Evolutionary conservation across 345 rosid genomes (phyloP).

Genomic region (Dovyalis caffra): DNA sequence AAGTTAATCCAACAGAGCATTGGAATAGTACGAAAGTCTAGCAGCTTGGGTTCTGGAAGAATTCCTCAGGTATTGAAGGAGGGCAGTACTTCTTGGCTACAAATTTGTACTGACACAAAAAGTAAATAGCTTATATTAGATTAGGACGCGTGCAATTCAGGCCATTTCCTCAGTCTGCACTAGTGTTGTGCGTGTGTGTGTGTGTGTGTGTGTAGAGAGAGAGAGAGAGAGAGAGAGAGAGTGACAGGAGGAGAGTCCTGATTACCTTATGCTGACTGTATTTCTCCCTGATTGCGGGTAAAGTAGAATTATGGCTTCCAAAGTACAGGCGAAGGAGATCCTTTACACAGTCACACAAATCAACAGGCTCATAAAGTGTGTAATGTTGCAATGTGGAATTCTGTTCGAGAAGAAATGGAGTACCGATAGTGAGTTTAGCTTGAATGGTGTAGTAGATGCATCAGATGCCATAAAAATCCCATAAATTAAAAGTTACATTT

Average conservation of each 20-base stretch:
- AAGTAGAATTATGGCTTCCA: constrained; percentile 41
- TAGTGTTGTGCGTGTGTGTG: too few species aligned
- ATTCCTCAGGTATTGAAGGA: constrained; percentile 60
- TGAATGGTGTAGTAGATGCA: background rate
- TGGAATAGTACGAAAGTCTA: constrained; percentile 11
- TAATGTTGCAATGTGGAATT: constrained; percentile 78
- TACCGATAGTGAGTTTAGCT: background rate
- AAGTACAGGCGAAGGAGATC: constrained; percentile 66
- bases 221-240: background rate
- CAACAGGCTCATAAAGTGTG: constrained; percentile 66
- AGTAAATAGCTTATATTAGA: background rate
- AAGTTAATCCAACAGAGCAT: constrained; percentile 17
- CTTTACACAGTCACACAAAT: constrained; percentile 64
- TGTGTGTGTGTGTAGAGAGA: too few species aligned
- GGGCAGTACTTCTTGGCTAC: constrained; percentile 85
- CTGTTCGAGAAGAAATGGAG: constrained; percentile 36
- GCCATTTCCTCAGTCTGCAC: background rate
- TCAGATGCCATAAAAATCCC: background rate
- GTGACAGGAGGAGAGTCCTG: background rate
- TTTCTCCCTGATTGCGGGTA: constrained; percentile 82
- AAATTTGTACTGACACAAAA: constrained; percentile 60
- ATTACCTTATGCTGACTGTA: constrained; percentile 87
- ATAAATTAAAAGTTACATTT: background rate
- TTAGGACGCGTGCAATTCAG: background rate
- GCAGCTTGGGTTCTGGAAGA: constrained; percentile 42